Base-by-base conservation (phyloP, 192 early-diverging fungal genomes). In the Cladochytrium replicatum region DNA sequence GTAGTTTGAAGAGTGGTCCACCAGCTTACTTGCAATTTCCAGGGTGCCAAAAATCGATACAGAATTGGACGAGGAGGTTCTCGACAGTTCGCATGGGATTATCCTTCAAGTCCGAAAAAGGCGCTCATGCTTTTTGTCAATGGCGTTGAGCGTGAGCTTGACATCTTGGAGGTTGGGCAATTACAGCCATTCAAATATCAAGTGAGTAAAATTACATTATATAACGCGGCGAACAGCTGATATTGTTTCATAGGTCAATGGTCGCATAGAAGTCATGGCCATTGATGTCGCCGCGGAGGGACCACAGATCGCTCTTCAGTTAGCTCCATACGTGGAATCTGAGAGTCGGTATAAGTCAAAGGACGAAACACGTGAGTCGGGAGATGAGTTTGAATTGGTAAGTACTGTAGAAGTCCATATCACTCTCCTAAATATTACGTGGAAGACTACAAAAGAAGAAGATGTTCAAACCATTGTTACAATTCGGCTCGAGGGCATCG, bases 21-120 rank as follows among this genome's bases (percentile, higher is more conserved):
- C 8, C 31, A 28, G 15, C 24, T 13, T 21, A 19, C 15, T 29
- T 2, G 40, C 6, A 8, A 8, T 26, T 27, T 52, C 2, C 13
- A 67, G 49, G 55, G 60, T 25, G 9, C 73, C 6, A 68, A 67
- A 51, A 66, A 30, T 0, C 43, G 69, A 43, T 81, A 78, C 58
- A 50, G 46, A 27, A 55, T 84, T 32, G 65, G 72, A 25, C 44
- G 69, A 7, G 68, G 70, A 7, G 62, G 77, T 52, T 57, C 77
- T 6, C 61, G 82, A 54, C 66, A 75, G 17, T 99, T 96, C 45
- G 84, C 95, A 2, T 96, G 92, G 91, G 95, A 99, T 50, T 63
- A 77, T 34, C 92, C 92, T 6, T 83, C 83, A 3, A 60, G 75
- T 3, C 67, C 73, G 21, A 64, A 75, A 9, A 94, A 92, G 60